Evolutionary conservation across 2,329 filamentous ascomycete species (phyloP).

Genomic region (Ceratocystis diversiconidia): DNA sequence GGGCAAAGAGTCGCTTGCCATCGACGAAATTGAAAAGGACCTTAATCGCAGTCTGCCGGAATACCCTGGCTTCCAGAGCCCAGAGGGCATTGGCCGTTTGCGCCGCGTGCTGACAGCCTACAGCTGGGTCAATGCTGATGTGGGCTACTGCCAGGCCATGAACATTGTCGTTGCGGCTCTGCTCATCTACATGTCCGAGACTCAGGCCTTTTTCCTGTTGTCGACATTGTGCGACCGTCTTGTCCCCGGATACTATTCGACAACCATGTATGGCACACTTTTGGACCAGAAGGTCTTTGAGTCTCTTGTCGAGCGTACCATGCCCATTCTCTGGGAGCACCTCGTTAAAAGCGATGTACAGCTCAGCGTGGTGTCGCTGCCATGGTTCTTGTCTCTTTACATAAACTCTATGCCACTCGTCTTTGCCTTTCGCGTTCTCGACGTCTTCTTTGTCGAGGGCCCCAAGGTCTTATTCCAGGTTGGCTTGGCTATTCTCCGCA

Average conservation of each 20-base stretch:
- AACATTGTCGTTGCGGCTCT: conserved; percentile 98
- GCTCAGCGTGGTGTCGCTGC: conserved; percentile 88
- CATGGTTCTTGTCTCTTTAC: conserved; percentile 95
- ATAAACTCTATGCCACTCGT: conserved; percentile 99
- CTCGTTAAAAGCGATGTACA: conserved; percentile 95
- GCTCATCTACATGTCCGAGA: conserved; percentile 94
- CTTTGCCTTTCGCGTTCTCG: conserved; percentile 89
- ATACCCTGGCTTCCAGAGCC: conserved; percentile 92
- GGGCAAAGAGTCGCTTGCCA: conserved; percentile 80
- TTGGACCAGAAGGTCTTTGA: conserved; percentile 97
- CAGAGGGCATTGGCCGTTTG: conserved; percentile 82
- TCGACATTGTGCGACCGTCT: conserved; percentile 85
- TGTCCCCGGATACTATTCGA: conserved; percentile 92
- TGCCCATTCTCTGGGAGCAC: conserved; percentile 97
- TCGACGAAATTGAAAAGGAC: conserved; percentile 98
- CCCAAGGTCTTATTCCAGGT: conserved; percentile 97
- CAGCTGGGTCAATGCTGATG: conserved; percentile 90
- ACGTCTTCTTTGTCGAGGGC: conserved; percentile 96
- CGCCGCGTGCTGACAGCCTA: conserved; percentile 89
- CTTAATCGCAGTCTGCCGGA: conserved; percentile 91
- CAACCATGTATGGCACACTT: conserved; percentile 96
- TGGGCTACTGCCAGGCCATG: conserved; percentile 98
- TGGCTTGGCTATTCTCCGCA: conserved; percentile 85
- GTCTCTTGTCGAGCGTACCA: conserved; percentile 93
- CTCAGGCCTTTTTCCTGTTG: conserved; percentile 88